Conservation (phyloP, 192 early-diverging fungal genomes). For the Geranomyces variabilis region DNA sequence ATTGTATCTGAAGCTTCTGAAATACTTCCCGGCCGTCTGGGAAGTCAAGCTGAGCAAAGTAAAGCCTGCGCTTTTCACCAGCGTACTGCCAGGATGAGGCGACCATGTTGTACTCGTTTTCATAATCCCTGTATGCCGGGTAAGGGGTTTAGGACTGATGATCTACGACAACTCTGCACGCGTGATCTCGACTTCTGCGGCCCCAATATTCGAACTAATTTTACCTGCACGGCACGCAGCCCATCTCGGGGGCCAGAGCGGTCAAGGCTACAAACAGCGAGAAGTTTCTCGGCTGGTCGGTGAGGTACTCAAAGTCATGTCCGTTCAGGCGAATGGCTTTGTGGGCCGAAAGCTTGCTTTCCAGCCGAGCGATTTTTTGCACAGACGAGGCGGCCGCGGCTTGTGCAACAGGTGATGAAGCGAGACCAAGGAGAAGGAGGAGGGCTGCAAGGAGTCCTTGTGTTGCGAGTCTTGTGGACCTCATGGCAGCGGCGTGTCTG, state of each 20-base stretch:
- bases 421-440: too few species aligned
- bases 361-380: constrained; percentile 22
- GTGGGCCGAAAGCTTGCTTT: constrained; percentile 6
- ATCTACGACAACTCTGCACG: neutral
- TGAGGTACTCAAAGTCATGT: constrained; percentile 56
- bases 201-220: too few species aligned
- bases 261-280: constrained; percentile 70
- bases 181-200: neutral
- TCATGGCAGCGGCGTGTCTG: too few species aligned
- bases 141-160: neutral
- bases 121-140: constrained; percentile 74
- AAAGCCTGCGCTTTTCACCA: constrained; percentile 46
- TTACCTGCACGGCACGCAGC: constrained; percentile 78
- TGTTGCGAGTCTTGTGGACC: too few species aligned
- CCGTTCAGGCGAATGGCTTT: constrained; percentile 62
- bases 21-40: constrained; percentile 64
- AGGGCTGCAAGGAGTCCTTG: too few species aligned
- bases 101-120: constrained; percentile 66
- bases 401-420: too few species aligned
- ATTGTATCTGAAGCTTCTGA: constrained; percentile 55
- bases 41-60: constrained; percentile 73
- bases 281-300: constrained; percentile 70
- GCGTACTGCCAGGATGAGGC: constrained; percentile 52
- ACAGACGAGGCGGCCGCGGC: too few species aligned
- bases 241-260: constrained; percentile 60